Percentiles rank a stretch among this genome's conserved stretches.
Evolutionary conservation across 2,329 filamentous ascomycete species (phyloP).

Genomic region (Nannizziopsis barbatae): DNA sequence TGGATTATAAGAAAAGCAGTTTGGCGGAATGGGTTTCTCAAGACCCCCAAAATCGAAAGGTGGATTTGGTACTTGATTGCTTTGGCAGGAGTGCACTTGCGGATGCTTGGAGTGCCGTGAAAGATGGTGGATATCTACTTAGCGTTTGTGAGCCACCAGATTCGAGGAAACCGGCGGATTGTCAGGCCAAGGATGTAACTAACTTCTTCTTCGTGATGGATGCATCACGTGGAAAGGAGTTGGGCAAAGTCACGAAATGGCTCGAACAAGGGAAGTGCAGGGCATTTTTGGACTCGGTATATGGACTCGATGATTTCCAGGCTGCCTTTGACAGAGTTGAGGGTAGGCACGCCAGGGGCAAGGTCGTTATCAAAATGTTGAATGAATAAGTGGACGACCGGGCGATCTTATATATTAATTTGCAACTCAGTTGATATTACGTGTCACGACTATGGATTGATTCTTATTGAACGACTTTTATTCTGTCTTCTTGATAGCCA

Average conservation of each 20-base stretch:
- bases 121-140: constrained; percentile 19
- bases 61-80: constrained; percentile 38
- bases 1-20: constrained; percentile 29
- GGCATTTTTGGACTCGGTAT: constrained; percentile 34
- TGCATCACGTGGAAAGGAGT: constrained; percentile 25
- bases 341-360: constrained; percentile 34
- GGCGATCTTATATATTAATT: not conserved
- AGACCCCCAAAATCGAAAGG: constrained; percentile 19
- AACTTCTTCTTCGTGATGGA: constrained; percentile 37
- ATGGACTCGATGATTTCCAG: constrained; percentile 30
- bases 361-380: constrained; percentile 29
- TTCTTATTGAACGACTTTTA: too few relatives aligned
- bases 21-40: constrained; percentile 24
- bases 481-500: too few relatives aligned
- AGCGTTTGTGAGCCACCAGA: constrained; percentile 9
- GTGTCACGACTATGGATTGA: too few relatives aligned
- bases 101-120: constrained; percentile 36
- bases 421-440: not conserved
- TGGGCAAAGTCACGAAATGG: constrained; percentile 30
- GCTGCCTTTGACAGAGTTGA: constrained; percentile 32
- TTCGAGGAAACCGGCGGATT: constrained; percentile 21
- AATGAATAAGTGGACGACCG: not conserved
- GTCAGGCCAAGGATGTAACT: constrained; percentile 20
- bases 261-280: constrained; percentile 30
- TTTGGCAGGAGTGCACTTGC: constrained; percentile 30